Conservation (phyloP, 2,329 filamentous ascomycete species). For the Sarocladiaceae sp. region DNA sequence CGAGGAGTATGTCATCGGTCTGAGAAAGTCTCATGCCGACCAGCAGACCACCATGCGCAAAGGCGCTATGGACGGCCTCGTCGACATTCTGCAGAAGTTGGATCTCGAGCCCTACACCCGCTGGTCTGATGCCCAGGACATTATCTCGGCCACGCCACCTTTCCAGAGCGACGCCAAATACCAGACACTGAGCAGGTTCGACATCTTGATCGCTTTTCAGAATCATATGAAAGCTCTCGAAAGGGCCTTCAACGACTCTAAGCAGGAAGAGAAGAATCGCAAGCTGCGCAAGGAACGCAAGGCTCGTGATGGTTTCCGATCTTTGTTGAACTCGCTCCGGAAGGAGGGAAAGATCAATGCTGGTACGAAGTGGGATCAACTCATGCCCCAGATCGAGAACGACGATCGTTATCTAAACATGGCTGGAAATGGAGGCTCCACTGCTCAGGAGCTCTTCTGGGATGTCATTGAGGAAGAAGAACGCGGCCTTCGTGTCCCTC, state of each 20-base stretch:
- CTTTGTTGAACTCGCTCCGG: conserved; percentile 70
- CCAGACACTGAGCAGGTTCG: conserved; percentile 77
- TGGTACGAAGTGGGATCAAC: conserved; percentile 82
- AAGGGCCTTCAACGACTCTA: conserved; percentile 83
- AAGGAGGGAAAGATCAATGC: conserved; percentile 79
- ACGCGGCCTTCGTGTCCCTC: conserved; percentile 71
- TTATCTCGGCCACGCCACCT: conserved; percentile 71
- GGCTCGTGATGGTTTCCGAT: conserved; percentile 75
- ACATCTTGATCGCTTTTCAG: conserved; percentile 90
- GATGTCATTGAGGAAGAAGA: conserved; percentile 94
- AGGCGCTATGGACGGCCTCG: conserved; percentile 79
- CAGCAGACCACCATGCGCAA: conserved; percentile 68
- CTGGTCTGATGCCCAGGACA: conserved; percentile 84
- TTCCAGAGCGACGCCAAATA: conserved; percentile 84
- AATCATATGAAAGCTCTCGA: conserved; percentile 92
- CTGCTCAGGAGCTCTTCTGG: conserved; percentile 91
- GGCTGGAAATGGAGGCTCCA: conserved; percentile 79
- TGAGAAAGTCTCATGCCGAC: conserved; percentile 78
- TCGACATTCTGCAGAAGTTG: conserved; percentile 71
- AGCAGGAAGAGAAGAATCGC: conserved; percentile 80
- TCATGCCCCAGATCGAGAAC: conserved; percentile 69
- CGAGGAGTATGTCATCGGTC: conserved; percentile 83
- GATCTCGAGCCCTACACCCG: conserved; percentile 89
- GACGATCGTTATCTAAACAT: conserved; percentile 82
- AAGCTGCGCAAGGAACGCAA: conserved; percentile 81